Base-by-base conservation (phyloP, 345 rosid species). In the Pugionium cornutum region DNA sequence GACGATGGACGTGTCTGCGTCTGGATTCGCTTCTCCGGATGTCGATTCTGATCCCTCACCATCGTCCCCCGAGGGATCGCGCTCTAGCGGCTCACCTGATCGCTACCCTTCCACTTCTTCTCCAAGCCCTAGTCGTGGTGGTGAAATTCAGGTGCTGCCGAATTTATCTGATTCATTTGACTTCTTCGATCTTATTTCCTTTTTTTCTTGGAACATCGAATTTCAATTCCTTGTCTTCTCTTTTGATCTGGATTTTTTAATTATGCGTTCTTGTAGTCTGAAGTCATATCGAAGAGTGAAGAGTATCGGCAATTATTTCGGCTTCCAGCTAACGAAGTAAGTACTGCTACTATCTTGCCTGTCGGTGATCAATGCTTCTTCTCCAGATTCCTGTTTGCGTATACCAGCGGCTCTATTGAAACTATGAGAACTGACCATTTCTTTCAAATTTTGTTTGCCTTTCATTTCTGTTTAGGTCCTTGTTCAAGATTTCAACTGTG, bases 401-500 rank as follows among this genome's bases (percentile, higher is more conserved):
- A 4, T 10, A 18, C 18, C 18, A 18, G 18, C 26, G 4, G 60
- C 2, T 35, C 28, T 18, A 1, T 29, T 53, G 58, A 35, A 8
- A 39, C 33, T 56, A 29, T 56, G 31, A 26, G 37, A 30, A 30
- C 36, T 48, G 9, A 53, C 43, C 62, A 4, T 46, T 27, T 49
- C 61, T 45, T 69, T 5, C 18, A 18, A 18, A 18, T 18, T 18
- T 18, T 18, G 18, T 18, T 18, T 18, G 18, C 18, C 50, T 69
- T 6, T 43, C 18, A n/a, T 42, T 36, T 35, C 68, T 41, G 49
- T 57, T 2, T 62, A 92, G 98, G 84, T 83, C 45, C 89, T 92
- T 66, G 76, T 92, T 72, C 89, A 82, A 77, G 98, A 92, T 82
- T 92, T 92, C 70, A 92, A 92, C 73, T 92, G 98, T 84, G 98